A percentile compares a stretch with the other conserved stretches of the same genome.
phyloP scores from a whole-genome alignment of 2,329 filamentous ascomycete genomes.

The Ilyonectria mors-panacis region DNA sequence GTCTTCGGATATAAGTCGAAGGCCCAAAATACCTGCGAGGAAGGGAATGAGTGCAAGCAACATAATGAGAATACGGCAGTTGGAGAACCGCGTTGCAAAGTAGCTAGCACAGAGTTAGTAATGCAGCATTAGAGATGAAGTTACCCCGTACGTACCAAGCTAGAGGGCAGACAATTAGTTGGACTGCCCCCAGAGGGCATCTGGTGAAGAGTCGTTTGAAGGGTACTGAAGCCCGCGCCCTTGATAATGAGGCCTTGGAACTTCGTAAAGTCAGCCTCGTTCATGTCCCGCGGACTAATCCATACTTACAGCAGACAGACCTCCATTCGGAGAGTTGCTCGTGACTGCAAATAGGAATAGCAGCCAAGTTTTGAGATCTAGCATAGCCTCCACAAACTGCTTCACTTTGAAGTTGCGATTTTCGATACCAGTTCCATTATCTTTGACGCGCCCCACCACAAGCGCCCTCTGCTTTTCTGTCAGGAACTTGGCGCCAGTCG shows the following conservation, averaged over 20 bases:
- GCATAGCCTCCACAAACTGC: constrained; percentile 63
- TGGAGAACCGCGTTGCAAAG: constrained; percentile 28
- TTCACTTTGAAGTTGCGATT: constrained; percentile 65
- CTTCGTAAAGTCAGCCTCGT: constrained; percentile 15
- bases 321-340: constrained; percentile 70
- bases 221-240: constrained; percentile 39
- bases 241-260: constrained; percentile 46
- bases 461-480: constrained; percentile 61
- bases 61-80: constrained; percentile 36
- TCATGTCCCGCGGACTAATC: rapidly evolving
- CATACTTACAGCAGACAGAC: constrained; percentile 45
- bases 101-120: constrained; percentile 21
- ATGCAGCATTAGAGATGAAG: neutral
- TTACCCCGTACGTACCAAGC: constrained; percentile 34
- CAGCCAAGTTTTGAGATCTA: constrained; percentile 73
- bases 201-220: constrained; percentile 34
- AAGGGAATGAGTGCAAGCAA: constrained; percentile 26
- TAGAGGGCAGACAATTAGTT: constrained; percentile 29
- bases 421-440: constrained; percentile 67
- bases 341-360: constrained; percentile 67
- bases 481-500: constrained; percentile 65
- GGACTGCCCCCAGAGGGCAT: constrained; percentile 39
- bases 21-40: constrained; percentile 31
- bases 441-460: constrained; percentile 63
- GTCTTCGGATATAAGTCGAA: constrained; percentile 28